Evolutionary conservation across 257 asterid genomes (phyloP).

Genomic region (Petunia axillaris): DNA sequence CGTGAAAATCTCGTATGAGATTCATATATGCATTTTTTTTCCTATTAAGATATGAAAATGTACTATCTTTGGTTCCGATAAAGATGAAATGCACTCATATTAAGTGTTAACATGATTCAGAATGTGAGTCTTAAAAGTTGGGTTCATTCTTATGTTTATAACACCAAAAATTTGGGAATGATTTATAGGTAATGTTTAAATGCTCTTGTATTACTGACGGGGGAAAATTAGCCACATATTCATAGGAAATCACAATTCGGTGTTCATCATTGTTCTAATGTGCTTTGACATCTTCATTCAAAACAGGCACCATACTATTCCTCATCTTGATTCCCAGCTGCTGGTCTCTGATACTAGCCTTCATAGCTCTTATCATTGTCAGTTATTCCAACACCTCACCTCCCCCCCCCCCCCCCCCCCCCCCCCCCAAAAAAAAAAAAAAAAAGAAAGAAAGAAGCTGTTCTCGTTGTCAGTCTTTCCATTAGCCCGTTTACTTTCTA

Average conservation of each 20-base stretch:
- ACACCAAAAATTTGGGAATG: conserved; percentile 17
- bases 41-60: neutral
- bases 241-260: neutral
- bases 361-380: neutral
- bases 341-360: neutral
- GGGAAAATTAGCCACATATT: neutral
- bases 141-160: conserved; percentile 7
- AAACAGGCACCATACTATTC: neutral
- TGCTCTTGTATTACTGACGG: neutral
- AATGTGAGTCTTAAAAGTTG: neutral
- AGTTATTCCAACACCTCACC: neutral
- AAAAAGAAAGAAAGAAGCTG: neutral
- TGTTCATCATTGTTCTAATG: conserved; percentile 8
- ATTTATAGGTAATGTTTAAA: neutral
- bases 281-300: neutral
- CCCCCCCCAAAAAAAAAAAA: too few species aligned
- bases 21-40: neutral
- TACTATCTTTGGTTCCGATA: conserved; percentile 6
- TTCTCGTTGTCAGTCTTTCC: neutral
- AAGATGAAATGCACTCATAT: conserved; percentile 16
- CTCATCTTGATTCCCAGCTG: neutral
- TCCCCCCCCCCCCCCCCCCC: too few species aligned
- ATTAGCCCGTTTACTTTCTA: neutral
- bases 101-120: neutral
- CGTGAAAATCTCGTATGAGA: conserved; percentile 4